Evolutionary conservation across 495 filamentous ascomycete species (phyloP).

Genomic region (Pyronema omphalodes): DNA sequence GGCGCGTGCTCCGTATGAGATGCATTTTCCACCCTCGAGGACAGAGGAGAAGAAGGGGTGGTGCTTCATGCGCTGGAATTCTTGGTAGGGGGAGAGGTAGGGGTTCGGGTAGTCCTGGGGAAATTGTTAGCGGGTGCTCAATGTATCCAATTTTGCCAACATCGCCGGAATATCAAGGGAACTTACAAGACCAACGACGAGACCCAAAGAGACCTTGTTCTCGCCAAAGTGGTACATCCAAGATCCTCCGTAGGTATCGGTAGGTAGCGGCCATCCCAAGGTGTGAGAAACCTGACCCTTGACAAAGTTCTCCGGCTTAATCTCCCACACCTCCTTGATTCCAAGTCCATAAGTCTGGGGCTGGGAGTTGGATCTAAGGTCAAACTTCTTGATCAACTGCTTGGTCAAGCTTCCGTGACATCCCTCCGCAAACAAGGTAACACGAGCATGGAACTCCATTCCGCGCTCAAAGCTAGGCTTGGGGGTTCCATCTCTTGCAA

Average conservation of each 20-base stretch:
- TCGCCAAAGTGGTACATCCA: slow-evolving; percentile 99
- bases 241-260: slow-evolving; percentile 82
- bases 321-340: slow-evolving; percentile 94
- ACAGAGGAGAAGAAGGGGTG: slow-evolving; percentile 71
- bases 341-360: slow-evolving; percentile 91
- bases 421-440: slow-evolving; percentile 88
- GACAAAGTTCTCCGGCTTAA: slow-evolving; percentile 79
- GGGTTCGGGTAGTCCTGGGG: slow-evolving; percentile 73
- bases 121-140: not conserved
- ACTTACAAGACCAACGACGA: slow-evolving; percentile 61
- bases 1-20: slow-evolving; percentile 87
- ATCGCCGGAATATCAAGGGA: not conserved
- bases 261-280: slow-evolving; percentile 80
- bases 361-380: slow-evolving; percentile 72
- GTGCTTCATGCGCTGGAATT: slow-evolving; percentile 98
- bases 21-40: slow-evolving; percentile 87
- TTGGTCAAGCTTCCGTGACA: slow-evolving; percentile 95
- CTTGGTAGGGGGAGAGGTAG: slow-evolving; percentile 84
- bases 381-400: slow-evolving; percentile 87
- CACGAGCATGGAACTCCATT: slow-evolving; percentile 94
- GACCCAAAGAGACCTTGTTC: slow-evolving; percentile 82
- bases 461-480: slow-evolving; percentile 88
- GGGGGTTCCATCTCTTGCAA: slow-evolving; percentile 60
- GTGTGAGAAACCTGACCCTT: slow-evolving; percentile 76
- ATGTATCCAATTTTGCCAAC: not conserved